Evolutionary conservation across 306 rosid genomes (phyloP).

Genomic region (Lathyrus aphaca): DNA sequence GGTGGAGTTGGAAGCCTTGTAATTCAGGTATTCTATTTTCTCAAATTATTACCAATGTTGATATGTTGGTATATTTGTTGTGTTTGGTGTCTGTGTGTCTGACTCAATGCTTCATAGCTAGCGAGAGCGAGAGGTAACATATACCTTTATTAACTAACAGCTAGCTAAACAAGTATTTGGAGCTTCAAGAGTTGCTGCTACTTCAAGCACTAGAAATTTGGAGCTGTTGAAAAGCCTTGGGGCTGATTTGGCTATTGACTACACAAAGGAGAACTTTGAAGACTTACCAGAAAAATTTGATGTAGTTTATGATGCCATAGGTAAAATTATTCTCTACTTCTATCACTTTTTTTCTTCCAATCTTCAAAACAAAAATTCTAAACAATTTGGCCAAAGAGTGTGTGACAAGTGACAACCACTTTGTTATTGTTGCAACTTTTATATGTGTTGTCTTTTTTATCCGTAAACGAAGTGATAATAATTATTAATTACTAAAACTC

Average conservation of each 20-base stretch:
- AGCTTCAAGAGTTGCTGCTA: constrained; percentile 89
- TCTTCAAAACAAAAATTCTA: constrained; percentile 12
- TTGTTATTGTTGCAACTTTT: too few species aligned
- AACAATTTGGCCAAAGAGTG: constrained; percentile 12
- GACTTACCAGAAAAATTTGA: constrained; percentile 86
- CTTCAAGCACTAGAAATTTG: constrained; percentile 78
- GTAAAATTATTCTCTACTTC: constrained; percentile 46
- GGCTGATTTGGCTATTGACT: constrained; percentile 87
- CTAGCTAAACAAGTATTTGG: constrained; percentile 93
- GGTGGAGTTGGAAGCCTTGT: constrained; percentile 97
- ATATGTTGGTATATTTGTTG: not conserved
- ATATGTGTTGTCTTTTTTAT: too few species aligned
- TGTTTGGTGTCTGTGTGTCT: not conserved
- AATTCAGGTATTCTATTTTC: constrained; percentile 66
- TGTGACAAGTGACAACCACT: too few species aligned
- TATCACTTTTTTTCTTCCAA: not conserved
- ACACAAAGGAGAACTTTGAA: constrained; percentile 84
- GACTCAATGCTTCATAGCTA: not conserved
- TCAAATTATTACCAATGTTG: not conserved
- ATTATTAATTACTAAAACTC: too few species aligned
- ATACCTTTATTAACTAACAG: constrained; percentile 47
- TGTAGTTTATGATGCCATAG: constrained; percentile 86
- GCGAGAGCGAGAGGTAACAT: not conserved
- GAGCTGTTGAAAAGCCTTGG: constrained; percentile 85
- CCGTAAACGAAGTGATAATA: too few species aligned